A percentile compares a stretch with the other conserved stretches of the same genome.
Evolutionary conservation across 192 early-diverging fungal genomes (phyloP).

Genomic region (Rhizoclosmatium sp.): DNA sequence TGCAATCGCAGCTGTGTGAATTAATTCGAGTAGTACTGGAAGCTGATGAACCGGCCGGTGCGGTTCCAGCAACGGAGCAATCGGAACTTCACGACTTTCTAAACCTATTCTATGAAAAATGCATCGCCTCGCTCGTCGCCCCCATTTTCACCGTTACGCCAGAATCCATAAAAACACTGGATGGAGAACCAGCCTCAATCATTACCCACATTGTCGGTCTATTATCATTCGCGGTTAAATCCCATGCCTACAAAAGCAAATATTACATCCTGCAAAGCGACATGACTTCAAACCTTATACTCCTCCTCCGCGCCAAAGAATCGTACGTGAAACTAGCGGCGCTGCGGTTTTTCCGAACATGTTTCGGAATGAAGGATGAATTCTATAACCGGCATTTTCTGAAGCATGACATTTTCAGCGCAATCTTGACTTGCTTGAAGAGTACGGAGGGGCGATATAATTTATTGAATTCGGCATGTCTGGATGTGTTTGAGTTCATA

Average conservation of each 20-base stretch:
- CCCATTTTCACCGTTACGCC: slow-evolving; percentile 58
- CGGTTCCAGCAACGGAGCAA: slow-evolving; percentile 46
- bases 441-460: slow-evolving; percentile 78
- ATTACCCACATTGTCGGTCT: slow-evolving; percentile 78
- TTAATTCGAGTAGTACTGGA: slow-evolving; percentile 81
- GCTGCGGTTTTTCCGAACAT: slow-evolving; percentile 78
- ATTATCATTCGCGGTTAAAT: slow-evolving; percentile 73
- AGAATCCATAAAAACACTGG: background rate
- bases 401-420: slow-evolving; percentile 75
- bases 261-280: slow-evolving; percentile 75
- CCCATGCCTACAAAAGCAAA: slow-evolving; percentile 80
- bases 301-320: slow-evolving; percentile 74
- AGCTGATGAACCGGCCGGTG: slow-evolving; percentile 49
- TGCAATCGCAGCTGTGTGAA: slow-evolving; percentile 77
- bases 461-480: slow-evolving; percentile 86
- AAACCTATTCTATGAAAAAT: slow-evolving; percentile 77
- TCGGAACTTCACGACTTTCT: slow-evolving; percentile 80
- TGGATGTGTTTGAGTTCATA: slow-evolving; percentile 89
- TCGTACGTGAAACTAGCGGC: slow-evolving; percentile 79
- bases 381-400: slow-evolving; percentile 82
- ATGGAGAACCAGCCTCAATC: slow-evolving; percentile 44
- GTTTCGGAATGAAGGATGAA: slow-evolving; percentile 82
- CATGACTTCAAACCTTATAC: slow-evolving; percentile 64
- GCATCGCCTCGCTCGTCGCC: slow-evolving; percentile 65
- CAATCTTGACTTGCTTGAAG: slow-evolving; percentile 68